Conservation (phyloP, 352 stramenopile genomes). For the Paralagenidium karlingii region DNA sequence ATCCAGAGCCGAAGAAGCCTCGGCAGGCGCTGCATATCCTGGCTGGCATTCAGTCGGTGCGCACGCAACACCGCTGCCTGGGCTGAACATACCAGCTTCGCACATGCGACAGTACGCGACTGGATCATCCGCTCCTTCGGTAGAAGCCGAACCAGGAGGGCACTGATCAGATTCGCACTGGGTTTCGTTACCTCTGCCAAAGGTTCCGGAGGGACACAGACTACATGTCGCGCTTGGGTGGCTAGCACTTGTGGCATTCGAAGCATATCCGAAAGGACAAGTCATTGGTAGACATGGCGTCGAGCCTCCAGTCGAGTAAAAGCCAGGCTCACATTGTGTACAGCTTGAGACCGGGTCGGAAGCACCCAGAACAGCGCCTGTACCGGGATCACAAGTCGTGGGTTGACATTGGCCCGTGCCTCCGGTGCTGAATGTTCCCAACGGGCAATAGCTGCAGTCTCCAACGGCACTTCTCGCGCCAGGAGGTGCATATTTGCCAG, state of each 20-base stretch:
- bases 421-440: constrained; percentile 21
- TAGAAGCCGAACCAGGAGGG: constrained; percentile 12
- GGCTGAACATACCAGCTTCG: constrained; percentile 16
- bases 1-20: constrained; percentile 12
- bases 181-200: constrained; percentile 16
- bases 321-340: constrained; percentile 14
- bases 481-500: constrained; percentile 22
- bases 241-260: constrained; percentile 5
- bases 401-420: constrained; percentile 19
- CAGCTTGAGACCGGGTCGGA: constrained; percentile 11
- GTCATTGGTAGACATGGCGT: constrained; percentile 16
- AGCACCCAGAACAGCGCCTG: constrained; percentile 13
- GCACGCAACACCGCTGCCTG: constrained; percentile 13
- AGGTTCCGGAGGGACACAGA: constrained; percentile 15
- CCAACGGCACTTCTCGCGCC: constrained; percentile 10
- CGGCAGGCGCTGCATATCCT: constrained; percentile 10
- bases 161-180: constrained; percentile 17
- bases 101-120: constrained; percentile 18
- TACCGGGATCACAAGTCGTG: constrained; percentile 18
- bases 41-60: constrained; percentile 11
- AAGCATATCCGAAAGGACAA: constrained; percentile 14
- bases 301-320: constrained; percentile 18
- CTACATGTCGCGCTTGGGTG: constrained; percentile 11
- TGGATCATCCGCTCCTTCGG: constrained; percentile 12
- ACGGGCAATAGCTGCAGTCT: constrained; percentile 18